These are phyloP conservation scores for Rubroboletus pulcherrimus DNA, from an alignment of 768 basidiomycete genomes.

Conservation along the genomic window DNA sequence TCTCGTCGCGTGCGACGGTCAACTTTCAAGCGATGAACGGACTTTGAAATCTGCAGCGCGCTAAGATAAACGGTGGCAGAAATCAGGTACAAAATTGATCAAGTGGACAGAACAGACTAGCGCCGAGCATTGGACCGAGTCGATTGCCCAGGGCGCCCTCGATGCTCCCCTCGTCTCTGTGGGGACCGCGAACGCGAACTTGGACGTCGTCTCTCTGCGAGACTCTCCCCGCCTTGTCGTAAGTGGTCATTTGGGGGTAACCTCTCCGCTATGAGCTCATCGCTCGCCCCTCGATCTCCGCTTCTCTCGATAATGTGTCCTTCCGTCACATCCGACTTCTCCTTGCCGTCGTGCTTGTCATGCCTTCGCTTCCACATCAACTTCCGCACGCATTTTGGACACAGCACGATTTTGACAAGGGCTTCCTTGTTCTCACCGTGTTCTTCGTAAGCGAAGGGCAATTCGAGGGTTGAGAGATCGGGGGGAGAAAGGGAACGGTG, in stretches of 20 bases:
- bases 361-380: slow-evolving; percentile 80
- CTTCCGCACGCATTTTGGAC: slow-evolving; percentile 74
- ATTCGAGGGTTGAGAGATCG: slow-evolving; percentile 70
- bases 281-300: not conserved
- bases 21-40: slow-evolving; percentile 6
- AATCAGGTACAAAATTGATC: not conserved
- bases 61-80: not conserved
- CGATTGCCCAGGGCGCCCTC: not conserved
- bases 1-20: not conserved
- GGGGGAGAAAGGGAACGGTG: slow-evolving; percentile 40
- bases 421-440: slow-evolving; percentile 71
- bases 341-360: slow-evolving; percentile 42
- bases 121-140: not conserved
- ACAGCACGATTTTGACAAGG: slow-evolving; percentile 89
- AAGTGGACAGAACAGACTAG: not conserved
- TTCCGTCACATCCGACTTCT: not conserved
- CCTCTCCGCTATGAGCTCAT: not conserved
- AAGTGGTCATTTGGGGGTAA: not conserved
- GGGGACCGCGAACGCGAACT: slow-evolving; percentile 32
- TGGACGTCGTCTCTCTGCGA: slow-evolving; percentile 1
- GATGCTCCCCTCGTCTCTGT: slow-evolving; percentile 5
- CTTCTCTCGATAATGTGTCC: not conserved
- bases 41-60: slow-evolving; percentile 16
- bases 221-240: not conserved
- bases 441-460: slow-evolving; percentile 88